Base-by-base conservation (phyloP, 129 eudicot species). In the Flaveria brownii region DNA sequence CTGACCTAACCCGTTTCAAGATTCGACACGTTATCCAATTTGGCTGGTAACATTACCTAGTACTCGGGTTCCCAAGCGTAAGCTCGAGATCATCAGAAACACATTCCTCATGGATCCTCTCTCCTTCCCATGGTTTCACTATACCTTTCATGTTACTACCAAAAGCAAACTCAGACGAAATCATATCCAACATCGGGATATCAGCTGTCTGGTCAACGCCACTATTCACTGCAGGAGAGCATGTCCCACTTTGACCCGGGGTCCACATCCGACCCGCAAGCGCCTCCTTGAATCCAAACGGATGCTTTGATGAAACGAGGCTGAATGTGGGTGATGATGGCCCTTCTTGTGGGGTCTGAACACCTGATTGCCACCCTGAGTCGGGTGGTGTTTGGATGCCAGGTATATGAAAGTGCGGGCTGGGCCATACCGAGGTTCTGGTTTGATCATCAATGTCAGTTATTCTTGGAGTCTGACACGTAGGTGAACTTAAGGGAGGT, bases 41-140 rank as follows among this genome's bases (percentile, higher is more conserved):
- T 2, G 2, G 26, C 23, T 0, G 17, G 50, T 16, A n/a, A n/a
- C 52, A 1, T 66, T 77, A 93, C 97, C 95, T 86, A 51, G 95
- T 90, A 74, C 85, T 80, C 45, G 96, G 87, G 60, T 86, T 90
- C 78, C 98, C 98, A 41, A 93, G 98, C 46, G 98, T 93, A 74
- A 93, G 97, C 78, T 90, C 93, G 33, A 93, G 96, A 79, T 93
- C 97, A 79, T 93, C 97, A 1, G 98, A 83, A 41, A 84, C 89
- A 39, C 96, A 88, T 78, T 93, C 98, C 57, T 93, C 98, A 16
- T 93, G 98, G 65, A 93, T 93, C 74, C 87, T 88, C 80, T 93
- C 98, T 20, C 98, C 98, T 85, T 93, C 93, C 98, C 98, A 93
- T 2, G 98, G 84, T 78, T 93, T 93, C 46, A 90, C 98, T 33